Conservation (phyloP, 805 yeast genomes). For the Schwanniomyces yamadae region DNA sequence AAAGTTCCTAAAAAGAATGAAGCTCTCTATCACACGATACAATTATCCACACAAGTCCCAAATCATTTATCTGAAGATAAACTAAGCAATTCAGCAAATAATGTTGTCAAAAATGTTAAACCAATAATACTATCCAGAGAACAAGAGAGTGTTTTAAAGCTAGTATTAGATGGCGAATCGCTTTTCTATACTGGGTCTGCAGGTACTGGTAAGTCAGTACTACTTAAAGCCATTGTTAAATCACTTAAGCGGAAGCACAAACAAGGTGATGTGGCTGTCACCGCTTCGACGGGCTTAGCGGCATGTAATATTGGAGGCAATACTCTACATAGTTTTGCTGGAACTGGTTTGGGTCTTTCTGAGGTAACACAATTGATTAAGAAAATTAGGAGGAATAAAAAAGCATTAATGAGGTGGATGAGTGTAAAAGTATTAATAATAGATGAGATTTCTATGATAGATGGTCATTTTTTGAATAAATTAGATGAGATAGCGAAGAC, state of each 20-base stretch:
- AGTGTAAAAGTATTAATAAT: constrained; percentile 58
- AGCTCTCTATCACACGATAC: constrained; percentile 22
- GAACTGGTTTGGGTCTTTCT: constrained; percentile 72
- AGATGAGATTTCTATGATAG: constrained; percentile 82
- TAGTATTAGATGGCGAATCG: constrained; percentile 64
- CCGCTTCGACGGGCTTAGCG: constrained; percentile 84
- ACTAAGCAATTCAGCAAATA: constrained; percentile 3
- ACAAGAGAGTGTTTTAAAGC: constrained; percentile 62
- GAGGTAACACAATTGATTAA: constrained; percentile 44
- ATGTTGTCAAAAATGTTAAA: constrained; percentile 25
- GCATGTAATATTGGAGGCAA: constrained; percentile 81
- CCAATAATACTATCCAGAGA: constrained; percentile 48
- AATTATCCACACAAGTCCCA: constrained; percentile 27
- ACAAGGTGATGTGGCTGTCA: constrained; percentile 59
- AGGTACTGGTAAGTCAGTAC: constrained; percentile 95
- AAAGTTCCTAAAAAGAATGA: constrained; percentile 5
- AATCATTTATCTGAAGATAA: neutral
- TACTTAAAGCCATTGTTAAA: constrained; percentile 65
- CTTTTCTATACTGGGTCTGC: constrained; percentile 96
- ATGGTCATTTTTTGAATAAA: constrained; percentile 64
- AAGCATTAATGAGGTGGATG: constrained; percentile 55
- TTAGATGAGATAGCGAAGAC: constrained; percentile 58
- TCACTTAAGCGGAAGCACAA: constrained; percentile 47
- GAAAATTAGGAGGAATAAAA: constrained; percentile 53
- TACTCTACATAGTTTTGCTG: constrained; percentile 74